phyloP scores from a whole-genome alignment of 169 alveolate species.

The Plasmodium fragile region DNA sequence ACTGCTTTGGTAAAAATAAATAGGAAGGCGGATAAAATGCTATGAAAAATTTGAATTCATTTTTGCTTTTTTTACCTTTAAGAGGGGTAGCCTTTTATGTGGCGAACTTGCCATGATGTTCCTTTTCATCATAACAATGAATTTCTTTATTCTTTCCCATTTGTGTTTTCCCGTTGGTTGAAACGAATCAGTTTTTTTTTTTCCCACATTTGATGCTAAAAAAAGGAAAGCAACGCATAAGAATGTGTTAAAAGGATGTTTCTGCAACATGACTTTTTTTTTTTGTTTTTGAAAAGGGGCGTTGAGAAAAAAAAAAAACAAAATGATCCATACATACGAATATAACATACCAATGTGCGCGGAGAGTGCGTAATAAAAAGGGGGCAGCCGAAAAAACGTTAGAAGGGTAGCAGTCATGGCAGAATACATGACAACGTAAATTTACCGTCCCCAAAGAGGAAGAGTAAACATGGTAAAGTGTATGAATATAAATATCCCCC shows the following conservation, averaged over 20 bases:
- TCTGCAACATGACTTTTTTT: neutral
- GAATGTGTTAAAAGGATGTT: neutral
- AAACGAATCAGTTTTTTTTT: neutral
- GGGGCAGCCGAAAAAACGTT: neutral
- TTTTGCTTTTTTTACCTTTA: neutral
- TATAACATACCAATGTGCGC: neutral
- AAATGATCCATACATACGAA: slow-evolving; percentile 4
- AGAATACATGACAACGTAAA: neutral
- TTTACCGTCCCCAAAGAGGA: neutral
- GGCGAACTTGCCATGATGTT: neutral
- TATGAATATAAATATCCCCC: neutral
- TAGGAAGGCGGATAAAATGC: neutral
- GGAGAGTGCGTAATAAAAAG: neutral
- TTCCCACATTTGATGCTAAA: neutral
- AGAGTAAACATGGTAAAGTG: neutral
- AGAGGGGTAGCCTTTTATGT: neutral
- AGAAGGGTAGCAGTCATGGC: neutral
- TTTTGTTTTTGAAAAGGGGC: neutral
- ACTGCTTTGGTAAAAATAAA: neutral
- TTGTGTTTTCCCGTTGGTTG: neutral
- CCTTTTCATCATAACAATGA: neutral
- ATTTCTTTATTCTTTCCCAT: neutral
- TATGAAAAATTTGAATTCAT: neutral
- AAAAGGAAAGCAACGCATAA: neutral
- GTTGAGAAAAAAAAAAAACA: neutral